Conservation (phyloP, 1,284 basidiomycete genomes). For the Polyporus tsugae region DNA sequence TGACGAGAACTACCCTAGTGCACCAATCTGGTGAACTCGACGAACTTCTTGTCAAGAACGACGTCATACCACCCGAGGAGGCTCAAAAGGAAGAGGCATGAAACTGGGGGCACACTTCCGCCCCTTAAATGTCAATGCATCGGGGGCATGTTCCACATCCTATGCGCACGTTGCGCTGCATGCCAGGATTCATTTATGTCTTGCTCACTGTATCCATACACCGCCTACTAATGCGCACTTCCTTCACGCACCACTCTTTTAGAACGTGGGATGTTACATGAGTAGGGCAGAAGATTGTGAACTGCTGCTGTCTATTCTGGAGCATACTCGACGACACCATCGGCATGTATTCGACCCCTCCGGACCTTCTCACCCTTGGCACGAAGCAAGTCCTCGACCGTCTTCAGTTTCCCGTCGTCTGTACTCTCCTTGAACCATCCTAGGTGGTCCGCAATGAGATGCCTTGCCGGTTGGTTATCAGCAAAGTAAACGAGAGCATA, state of each 20-base stretch:
- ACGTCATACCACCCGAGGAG: conserved; percentile 61
- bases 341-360: conserved; percentile 60
- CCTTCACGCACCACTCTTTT: neutral
- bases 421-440: conserved; percentile 92
- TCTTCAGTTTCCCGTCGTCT: conserved; percentile 75
- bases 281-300: neutral
- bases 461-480: conserved; percentile 51
- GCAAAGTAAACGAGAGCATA: neutral
- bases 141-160: neutral
- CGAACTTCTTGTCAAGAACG: conserved; percentile 77
- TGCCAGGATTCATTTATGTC: neutral
- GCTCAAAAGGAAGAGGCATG: conserved; percentile 21
- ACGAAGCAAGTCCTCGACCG: conserved; percentile 83
- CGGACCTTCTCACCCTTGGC: conserved; percentile 81
- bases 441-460: conserved; percentile 90
- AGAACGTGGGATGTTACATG: neutral
- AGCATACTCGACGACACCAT: conserved; percentile 52
- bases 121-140: neutral
- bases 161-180: neutral
- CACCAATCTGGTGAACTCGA: conserved; percentile 97
- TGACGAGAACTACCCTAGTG: conserved; percentile 60
- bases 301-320: conserved; percentile 32
- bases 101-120: conserved; percentile 5
- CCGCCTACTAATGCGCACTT: conserved; percentile 15
- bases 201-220: conserved; percentile 28